A percentile compares a stretch with the other conserved stretches of the same genome.
Conservation (phyloP, 2,329 filamentous ascomycete genomes). For the Hymenoscyphus albidus region DNA sequence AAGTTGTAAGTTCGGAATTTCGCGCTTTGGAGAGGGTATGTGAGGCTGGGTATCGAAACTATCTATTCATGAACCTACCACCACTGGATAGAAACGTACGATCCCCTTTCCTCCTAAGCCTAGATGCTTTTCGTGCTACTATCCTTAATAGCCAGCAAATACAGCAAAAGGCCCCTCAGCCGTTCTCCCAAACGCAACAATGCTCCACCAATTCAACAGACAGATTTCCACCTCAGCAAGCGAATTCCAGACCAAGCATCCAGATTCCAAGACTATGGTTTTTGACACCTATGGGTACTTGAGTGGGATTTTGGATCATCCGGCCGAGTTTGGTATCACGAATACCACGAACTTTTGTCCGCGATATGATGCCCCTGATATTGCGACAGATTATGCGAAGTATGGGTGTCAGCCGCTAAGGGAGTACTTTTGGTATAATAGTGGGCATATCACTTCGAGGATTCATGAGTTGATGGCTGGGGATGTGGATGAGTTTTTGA, state of each 20-base stretch:
- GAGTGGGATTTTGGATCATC: conserved; percentile 41
- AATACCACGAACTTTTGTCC: conserved; percentile 45
- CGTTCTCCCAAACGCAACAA: conserved; percentile 43
- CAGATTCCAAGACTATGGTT: conserved; percentile 38
- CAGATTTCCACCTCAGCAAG: conserved; percentile 32
- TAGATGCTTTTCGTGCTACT: neutral
- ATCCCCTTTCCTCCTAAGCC: neutral
- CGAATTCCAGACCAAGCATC: conserved; percentile 25
- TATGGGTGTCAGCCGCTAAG: conserved; percentile 44
- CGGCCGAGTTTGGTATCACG: conserved; percentile 40
- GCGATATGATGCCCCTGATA: conserved; percentile 44
- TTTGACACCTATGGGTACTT: conserved; percentile 44
- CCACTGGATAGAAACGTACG: conserved; percentile 43
- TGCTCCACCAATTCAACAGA: conserved; percentile 44
- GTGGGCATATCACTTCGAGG: conserved; percentile 43
- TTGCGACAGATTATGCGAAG: conserved; percentile 39
- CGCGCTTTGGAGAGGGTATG: conserved; percentile 40
- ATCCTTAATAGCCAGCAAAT: conserved; percentile 19
- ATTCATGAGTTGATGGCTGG: conserved; percentile 40
- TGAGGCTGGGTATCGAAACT: conserved; percentile 42
- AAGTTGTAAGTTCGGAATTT: conserved; percentile 41
- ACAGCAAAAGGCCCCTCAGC: conserved; percentile 31
- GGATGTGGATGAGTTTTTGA: conserved; percentile 24
- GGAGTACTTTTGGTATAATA: conserved; percentile 47
- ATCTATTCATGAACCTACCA: conserved; percentile 49